These are phyloP conservation scores for Leavenworthia alabamica DNA, from an alignment of 345 rosid genomes.

Conservation along the genomic window DNA sequence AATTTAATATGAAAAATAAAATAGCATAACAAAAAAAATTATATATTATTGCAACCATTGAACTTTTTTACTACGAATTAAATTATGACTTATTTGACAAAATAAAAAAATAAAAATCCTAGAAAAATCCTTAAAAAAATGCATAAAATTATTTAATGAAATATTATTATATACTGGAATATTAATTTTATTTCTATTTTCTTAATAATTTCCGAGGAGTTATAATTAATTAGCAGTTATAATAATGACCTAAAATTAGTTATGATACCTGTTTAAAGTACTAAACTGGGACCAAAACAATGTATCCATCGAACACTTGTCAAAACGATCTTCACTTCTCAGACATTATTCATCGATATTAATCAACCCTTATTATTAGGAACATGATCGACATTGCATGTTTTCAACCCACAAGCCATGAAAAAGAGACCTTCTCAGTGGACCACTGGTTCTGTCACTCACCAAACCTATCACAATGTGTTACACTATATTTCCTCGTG, in stretches of 20 bases:
- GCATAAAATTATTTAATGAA: too few relatives aligned
- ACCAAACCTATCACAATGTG: conserved; percentile 18
- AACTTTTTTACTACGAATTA: too few relatives aligned
- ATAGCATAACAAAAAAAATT: neutral
- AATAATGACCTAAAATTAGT: conserved; percentile 9
- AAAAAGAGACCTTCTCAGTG: conserved; percentile 12
- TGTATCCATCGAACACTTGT: conserved; percentile 14
- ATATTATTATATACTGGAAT: too few relatives aligned
- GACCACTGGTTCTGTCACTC: conserved; percentile 15
- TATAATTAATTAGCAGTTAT: neutral
- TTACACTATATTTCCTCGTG: conserved; percentile 20
- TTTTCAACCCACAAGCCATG: conserved; percentile 19
- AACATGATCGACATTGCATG: conserved; percentile 28
- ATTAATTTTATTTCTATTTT: neutral
- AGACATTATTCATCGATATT: neutral
- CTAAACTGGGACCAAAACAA: conserved; percentile 17
- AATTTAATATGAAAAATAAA: neutral
- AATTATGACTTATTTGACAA: too few relatives aligned
- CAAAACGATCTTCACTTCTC: neutral
- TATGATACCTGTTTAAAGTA: neutral
- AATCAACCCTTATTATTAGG: neutral
- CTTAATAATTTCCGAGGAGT: neutral
- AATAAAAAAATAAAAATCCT: too few relatives aligned
- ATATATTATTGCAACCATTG: too few relatives aligned
- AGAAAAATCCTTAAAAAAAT: too few relatives aligned